phyloP scores from a whole-genome alignment of 257 asterid species.

The Ilex aquifolium region DNA sequence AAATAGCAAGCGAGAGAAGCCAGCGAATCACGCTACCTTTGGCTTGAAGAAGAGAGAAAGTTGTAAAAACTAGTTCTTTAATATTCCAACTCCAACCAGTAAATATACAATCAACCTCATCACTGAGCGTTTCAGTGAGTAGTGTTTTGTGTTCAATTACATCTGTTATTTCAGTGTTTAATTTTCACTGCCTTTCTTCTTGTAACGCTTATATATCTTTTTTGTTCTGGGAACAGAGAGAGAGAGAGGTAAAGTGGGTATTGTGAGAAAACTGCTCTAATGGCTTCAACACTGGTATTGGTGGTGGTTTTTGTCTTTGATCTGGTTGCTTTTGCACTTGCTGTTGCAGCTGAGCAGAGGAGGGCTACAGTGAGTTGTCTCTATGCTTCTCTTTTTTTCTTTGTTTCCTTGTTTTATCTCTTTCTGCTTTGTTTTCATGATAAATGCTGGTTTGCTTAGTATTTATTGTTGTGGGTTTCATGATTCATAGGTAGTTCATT shows the following conservation, averaged over 20 bases:
- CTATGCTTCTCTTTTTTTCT: background rate
- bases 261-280: slow-evolving; percentile 2
- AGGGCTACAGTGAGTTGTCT: slow-evolving; percentile 50
- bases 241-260: background rate
- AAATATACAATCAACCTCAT: too few relatives aligned
- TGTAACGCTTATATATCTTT: too few relatives aligned
- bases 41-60: too few relatives aligned
- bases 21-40: too few relatives aligned
- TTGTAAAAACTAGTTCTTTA: too few relatives aligned
- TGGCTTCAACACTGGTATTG: slow-evolving; percentile 54
- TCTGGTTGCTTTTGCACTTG: slow-evolving; percentile 75
- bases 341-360: slow-evolving; percentile 72
- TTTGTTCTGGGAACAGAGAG: too few relatives aligned
- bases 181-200: too few relatives aligned
- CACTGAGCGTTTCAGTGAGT: too few relatives aligned
- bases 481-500: background rate
- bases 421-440: background rate
- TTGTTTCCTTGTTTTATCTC: background rate
- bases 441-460: background rate
- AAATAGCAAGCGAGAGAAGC: too few relatives aligned
- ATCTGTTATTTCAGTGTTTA: too few relatives aligned
- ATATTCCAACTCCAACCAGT: too few relatives aligned
- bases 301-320: slow-evolving; percentile 48
- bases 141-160: too few relatives aligned
- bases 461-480: background rate